phyloP scores from a whole-genome alignment of 257 asterid species.

The Primulina eburnea region DNA sequence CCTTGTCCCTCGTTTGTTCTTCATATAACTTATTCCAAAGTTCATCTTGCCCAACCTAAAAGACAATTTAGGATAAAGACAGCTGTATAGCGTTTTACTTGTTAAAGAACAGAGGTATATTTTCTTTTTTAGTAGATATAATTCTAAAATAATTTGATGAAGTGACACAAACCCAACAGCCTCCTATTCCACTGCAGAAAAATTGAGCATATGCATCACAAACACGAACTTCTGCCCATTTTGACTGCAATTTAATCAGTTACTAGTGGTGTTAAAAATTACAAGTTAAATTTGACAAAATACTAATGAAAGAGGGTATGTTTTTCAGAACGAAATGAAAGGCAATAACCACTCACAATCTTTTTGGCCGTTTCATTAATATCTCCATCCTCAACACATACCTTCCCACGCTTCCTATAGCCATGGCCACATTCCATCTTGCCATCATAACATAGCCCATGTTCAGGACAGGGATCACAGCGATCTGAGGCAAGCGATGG shows the following conservation, averaged over 20 bases:
- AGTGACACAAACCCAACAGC: slow-evolving; percentile 61
- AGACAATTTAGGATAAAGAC: slow-evolving; percentile 13
- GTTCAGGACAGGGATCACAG: slow-evolving; percentile 76
- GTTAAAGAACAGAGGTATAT: slow-evolving; percentile 14
- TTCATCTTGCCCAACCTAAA: slow-evolving; percentile 61
- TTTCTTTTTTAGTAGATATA: slow-evolving; percentile 1
- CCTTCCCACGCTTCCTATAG: slow-evolving; percentile 55
- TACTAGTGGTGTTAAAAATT: slow-evolving; percentile 23
- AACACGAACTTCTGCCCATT: slow-evolving; percentile 50
- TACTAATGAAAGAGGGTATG: background rate
- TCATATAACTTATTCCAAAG: slow-evolving; percentile 44
- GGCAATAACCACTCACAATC: slow-evolving; percentile 43
- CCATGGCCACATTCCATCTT: slow-evolving; percentile 67
- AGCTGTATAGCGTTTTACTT: slow-evolving; percentile 3
- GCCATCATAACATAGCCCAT: slow-evolving; percentile 79
- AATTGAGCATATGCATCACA: slow-evolving; percentile 69
- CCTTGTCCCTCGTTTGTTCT: slow-evolving; percentile 33
- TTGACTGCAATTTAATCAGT: slow-evolving; percentile 58
- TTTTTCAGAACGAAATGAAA: slow-evolving; percentile 5
- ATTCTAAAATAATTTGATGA: slow-evolving; percentile 13
- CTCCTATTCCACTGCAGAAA: slow-evolving; percentile 67
- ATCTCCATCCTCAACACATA: slow-evolving; percentile 73
- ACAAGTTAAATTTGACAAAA: slow-evolving; percentile 5
- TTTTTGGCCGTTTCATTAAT: slow-evolving; percentile 53
- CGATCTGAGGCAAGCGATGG: slow-evolving; percentile 45